A percentile compares a stretch with the other conserved stretches of the same genome.
These are phyloP conservation scores for Wickerhamomyces hampshirensis DNA, from an alignment of 805 yeast genomes.

Conservation along the genomic window DNA sequence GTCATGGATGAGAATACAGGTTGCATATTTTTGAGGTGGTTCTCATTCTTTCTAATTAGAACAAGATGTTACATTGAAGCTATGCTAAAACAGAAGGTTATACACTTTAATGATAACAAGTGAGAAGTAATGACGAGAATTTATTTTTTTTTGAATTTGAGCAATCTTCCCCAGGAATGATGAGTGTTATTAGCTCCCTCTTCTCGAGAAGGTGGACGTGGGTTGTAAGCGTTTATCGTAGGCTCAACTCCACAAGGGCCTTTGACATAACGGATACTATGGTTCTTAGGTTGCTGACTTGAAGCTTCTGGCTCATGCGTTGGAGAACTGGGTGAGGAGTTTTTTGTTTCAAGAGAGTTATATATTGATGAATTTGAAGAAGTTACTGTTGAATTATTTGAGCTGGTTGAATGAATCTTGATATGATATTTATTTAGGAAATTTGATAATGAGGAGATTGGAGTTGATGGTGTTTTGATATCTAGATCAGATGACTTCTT, in stretches of 20 bases:
- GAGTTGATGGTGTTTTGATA: slow-evolving; percentile 3
- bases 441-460: slow-evolving; percentile 10
- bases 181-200: too few relatives aligned
- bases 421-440: slow-evolving; percentile 15
- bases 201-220: background rate
- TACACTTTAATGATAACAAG: too few relatives aligned
- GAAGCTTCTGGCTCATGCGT: too few relatives aligned
- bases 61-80: too few relatives aligned
- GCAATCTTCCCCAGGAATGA: background rate
- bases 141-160: background rate
- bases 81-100: too few relatives aligned
- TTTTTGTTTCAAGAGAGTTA: too few relatives aligned
- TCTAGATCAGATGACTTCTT: background rate
- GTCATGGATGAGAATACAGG: too few relatives aligned
- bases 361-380: background rate
- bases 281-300: background rate
- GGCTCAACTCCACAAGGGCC: background rate
- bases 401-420: slow-evolving; percentile 5
- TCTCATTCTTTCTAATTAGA: too few relatives aligned
- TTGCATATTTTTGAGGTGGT: too few relatives aligned
- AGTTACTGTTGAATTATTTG: background rate
- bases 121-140: too few relatives aligned
- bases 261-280: background rate
- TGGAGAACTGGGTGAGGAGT: too few relatives aligned
- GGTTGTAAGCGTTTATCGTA: background rate